Conservation (phyloP, 176 grass and related monocot genomes). For the Neostapfia colusana region DNA sequence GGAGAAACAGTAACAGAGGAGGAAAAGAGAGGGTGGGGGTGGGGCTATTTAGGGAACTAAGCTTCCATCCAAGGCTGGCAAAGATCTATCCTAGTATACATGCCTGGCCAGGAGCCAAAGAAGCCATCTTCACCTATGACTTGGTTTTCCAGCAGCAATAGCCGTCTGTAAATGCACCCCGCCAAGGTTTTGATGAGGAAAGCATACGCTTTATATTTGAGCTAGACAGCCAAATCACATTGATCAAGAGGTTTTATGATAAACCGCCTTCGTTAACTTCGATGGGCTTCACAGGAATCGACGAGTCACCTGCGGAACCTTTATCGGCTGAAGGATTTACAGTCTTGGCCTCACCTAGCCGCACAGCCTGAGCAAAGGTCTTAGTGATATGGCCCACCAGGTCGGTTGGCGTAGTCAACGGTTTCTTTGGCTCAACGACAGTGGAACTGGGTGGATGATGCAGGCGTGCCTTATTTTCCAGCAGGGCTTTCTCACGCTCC, state of each 20-base stretch:
- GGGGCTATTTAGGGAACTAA: conserved; percentile 37
- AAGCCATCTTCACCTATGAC: background rate
- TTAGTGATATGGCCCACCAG: conserved; percentile 52
- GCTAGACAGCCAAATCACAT: conserved; percentile 12
- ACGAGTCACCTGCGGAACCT: conserved; percentile 17
- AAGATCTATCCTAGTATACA: conserved; percentile 45
- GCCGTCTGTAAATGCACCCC: conserved; percentile 6
- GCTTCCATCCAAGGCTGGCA: conserved; percentile 41
- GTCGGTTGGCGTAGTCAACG: conserved; percentile 34
- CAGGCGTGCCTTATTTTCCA: conserved; percentile 58
- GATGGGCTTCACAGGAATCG: conserved; percentile 28
- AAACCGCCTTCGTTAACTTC: conserved; percentile 32
- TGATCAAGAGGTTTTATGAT: conserved; percentile 13
- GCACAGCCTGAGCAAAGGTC: conserved; percentile 60
- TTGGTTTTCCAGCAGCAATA: conserved; percentile 21
- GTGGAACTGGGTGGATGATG: conserved; percentile 40
- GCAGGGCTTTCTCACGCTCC: conserved; percentile 65
- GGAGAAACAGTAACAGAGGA: background rate
- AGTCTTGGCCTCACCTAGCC: conserved; percentile 49
- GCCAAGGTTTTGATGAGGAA: conserved; percentile 30
- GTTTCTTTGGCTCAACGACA: conserved; percentile 49
- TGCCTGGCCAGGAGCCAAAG: conserved; percentile 17
- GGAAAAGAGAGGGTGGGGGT: background rate
- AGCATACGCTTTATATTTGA: conserved; percentile 22
- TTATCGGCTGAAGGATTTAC: conserved; percentile 34